These are phyloP conservation scores for Cercospora zeae-maydis DNA, from an alignment of 2,329 filamentous ascomycete genomes.

Conservation along the genomic window DNA sequence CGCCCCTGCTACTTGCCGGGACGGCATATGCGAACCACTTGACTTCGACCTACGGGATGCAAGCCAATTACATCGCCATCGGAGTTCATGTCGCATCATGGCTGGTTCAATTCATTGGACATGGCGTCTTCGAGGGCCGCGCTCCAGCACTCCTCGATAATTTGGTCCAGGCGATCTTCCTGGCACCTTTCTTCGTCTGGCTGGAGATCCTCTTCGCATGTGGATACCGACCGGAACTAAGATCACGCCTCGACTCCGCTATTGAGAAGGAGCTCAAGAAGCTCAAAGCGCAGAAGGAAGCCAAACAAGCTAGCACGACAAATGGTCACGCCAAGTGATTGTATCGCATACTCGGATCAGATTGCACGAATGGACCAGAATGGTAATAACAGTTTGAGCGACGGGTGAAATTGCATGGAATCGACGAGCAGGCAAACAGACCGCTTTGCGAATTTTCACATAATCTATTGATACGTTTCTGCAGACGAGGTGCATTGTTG, in stretches of 20 bases:
- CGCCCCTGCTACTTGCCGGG: slow-evolving; percentile 69
- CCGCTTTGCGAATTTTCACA: background rate
- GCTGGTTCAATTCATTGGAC: slow-evolving; percentile 87
- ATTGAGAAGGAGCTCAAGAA: slow-evolving; percentile 75
- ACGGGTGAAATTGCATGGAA: background rate
- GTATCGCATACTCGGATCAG: background rate
- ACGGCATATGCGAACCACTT: slow-evolving; percentile 75
- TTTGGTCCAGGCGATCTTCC: slow-evolving; percentile 81
- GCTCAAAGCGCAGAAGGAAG: slow-evolving; percentile 59
- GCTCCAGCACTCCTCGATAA: slow-evolving; percentile 90
- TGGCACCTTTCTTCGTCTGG: slow-evolving; percentile 96
- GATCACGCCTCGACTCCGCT: slow-evolving; percentile 71
- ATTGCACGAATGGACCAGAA: background rate
- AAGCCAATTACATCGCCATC: slow-evolving; percentile 63
- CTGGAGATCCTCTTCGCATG: slow-evolving; percentile 87
- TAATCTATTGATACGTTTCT: background rate
- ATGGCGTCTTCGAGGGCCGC: slow-evolving; percentile 81
- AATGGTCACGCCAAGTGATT: slow-evolving; percentile 29
- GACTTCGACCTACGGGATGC: slow-evolving; percentile 58
- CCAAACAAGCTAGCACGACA: slow-evolving; percentile 31
- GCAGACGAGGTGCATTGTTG: background rate
- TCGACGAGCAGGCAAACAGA: background rate
- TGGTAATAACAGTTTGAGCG: background rate
- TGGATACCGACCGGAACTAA: slow-evolving; percentile 85
- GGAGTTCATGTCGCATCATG: slow-evolving; percentile 70